Conservation (phyloP, 2,329 filamentous ascomycete species). For the Cercospora canescens region DNA sequence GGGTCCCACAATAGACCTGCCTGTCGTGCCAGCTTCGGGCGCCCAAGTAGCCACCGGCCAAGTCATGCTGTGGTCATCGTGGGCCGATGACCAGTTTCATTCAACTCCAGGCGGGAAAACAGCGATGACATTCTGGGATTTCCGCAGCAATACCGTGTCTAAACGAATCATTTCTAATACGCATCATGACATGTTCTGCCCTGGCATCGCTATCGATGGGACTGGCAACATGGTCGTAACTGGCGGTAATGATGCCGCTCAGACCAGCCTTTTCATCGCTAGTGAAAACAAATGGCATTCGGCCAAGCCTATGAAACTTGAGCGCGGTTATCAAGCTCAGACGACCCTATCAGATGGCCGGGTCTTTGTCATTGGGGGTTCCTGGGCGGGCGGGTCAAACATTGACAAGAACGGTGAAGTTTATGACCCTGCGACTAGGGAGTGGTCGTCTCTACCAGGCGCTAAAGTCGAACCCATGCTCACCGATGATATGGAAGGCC, state of each 20-base stretch:
- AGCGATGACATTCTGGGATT: conserved; percentile 6
- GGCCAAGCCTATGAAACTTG: conserved; percentile 46
- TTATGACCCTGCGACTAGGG: conserved; percentile 44
- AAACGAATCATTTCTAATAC: neutral
- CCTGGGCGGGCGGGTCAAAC: conserved; percentile 46
- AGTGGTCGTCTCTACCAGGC: conserved; percentile 54
- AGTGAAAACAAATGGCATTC: conserved; percentile 40
- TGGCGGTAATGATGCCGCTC: conserved; percentile 53
- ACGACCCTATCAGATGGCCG: conserved; percentile 53
- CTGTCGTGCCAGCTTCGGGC: conserved; percentile 7
- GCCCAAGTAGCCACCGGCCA: conserved; percentile 8
- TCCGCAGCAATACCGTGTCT: conserved; percentile 8
- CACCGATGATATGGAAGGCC: conserved; percentile 41
- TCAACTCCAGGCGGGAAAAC: conserved; percentile 10
- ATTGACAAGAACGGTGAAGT: conserved; percentile 57
- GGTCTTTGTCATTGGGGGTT: conserved; percentile 35
- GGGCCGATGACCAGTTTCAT: conserved; percentile 8
- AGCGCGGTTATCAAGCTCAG: conserved; percentile 56
- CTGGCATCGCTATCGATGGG: conserved; percentile 54
- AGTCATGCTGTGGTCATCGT: conserved; percentile 9
- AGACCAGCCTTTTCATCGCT: conserved; percentile 52
- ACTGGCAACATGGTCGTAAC: conserved; percentile 55
- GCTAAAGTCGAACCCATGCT: conserved; percentile 37
- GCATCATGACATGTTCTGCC: conserved; percentile 52
- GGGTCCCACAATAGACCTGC: conserved; percentile 8